Evolutionary conservation across 2,329 filamentous ascomycete genomes (phyloP).

Genomic region (Pseudohalonectria lignicola): DNA sequence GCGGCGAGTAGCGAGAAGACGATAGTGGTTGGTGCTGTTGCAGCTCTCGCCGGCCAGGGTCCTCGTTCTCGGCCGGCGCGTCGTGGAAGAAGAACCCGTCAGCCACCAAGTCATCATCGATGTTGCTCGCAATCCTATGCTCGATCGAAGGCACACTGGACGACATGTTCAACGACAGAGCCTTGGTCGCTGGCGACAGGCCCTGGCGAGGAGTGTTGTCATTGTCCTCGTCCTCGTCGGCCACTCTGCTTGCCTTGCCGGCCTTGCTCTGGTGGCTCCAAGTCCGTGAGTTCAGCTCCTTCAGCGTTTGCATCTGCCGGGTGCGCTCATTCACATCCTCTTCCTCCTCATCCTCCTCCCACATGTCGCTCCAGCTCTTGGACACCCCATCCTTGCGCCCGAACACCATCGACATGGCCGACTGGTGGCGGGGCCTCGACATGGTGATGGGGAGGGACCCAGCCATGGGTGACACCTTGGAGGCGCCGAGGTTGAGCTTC

Average conservation of each 20-base stretch:
- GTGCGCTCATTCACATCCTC: slow-evolving; percentile 54
- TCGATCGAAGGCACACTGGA: slow-evolving; percentile 23
- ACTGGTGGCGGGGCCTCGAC: slow-evolving; percentile 59
- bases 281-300: slow-evolving; percentile 61
- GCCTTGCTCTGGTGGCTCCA: slow-evolving; percentile 69
- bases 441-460: slow-evolving; percentile 70
- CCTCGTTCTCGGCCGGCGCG: slow-evolving; percentile 27
- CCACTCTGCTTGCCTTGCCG: slow-evolving; percentile 12
- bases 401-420: slow-evolving; percentile 69
- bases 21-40: slow-evolving; percentile 16
- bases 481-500: slow-evolving; percentile 33
- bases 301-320: slow-evolving; percentile 46
- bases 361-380: slow-evolving; percentile 99
- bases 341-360: slow-evolving; percentile 82
- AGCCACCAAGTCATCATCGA: slow-evolving; percentile 55
- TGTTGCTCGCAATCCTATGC: slow-evolving; percentile 29
- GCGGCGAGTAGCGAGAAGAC: slow-evolving; percentile 50
- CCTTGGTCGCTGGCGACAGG: slow-evolving; percentile 28
- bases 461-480: slow-evolving; percentile 47
- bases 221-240: slow-evolving; percentile 23
- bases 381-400: slow-evolving; percentile 72
- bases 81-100: slow-evolving; percentile 69
- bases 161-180: slow-evolving; percentile 25
- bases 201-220: slow-evolving; percentile 31
- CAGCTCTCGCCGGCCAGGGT: slow-evolving; percentile 18